Percentiles rank a stretch among this genome's conserved stretches.
These are phyloP conservation scores for Crucihimalaya himalaica DNA, from an alignment of 345 rosid genomes.

Conservation along the genomic window DNA sequence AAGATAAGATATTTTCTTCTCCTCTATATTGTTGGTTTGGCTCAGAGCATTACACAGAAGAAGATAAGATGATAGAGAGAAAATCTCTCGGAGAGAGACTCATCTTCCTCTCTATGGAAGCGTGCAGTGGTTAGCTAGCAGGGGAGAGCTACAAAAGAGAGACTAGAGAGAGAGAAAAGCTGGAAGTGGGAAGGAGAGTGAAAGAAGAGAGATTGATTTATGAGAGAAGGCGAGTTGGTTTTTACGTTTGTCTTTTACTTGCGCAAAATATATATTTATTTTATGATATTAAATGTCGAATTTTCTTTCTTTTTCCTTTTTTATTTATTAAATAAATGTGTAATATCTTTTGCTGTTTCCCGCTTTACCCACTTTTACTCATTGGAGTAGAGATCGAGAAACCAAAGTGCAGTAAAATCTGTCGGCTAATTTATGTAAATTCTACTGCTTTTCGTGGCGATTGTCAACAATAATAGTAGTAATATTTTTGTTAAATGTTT, in stretches of 20 bases:
- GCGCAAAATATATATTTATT: not conserved
- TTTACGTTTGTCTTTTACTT: slow-evolving; percentile 59
- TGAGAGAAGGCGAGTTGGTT: slow-evolving; percentile 44
- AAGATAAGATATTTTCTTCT: slow-evolving; percentile 27
- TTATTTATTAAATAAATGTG: not conserved
- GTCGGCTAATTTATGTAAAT: slow-evolving; percentile 30
- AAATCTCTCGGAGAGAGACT: slow-evolving; percentile 40
- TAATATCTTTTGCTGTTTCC: slow-evolving; percentile 36
- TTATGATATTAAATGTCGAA: slow-evolving; percentile 5
- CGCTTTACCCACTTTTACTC: slow-evolving; percentile 41
- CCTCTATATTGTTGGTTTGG: slow-evolving; percentile 2
- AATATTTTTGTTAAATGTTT: not conserved
- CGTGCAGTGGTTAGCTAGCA: slow-evolving; percentile 32
- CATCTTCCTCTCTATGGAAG: slow-evolving; percentile 34
- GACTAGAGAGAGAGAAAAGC: slow-evolving; percentile 32
- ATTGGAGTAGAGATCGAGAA: slow-evolving; percentile 41
- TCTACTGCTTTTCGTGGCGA: slow-evolving; percentile 8
- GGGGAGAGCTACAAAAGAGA: slow-evolving; percentile 37
- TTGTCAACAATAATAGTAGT: slow-evolving; percentile 32
- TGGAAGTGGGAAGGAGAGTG: slow-evolving; percentile 28
- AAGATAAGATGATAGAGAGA: slow-evolving; percentile 32
- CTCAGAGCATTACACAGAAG: slow-evolving; percentile 39
- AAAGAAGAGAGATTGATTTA: slow-evolving; percentile 42
- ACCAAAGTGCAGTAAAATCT: slow-evolving; percentile 38
- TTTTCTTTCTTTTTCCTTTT: slow-evolving; percentile 1